Base-by-base conservation (phyloP, 257 asterid species). In the Prunella vulgaris region DNA sequence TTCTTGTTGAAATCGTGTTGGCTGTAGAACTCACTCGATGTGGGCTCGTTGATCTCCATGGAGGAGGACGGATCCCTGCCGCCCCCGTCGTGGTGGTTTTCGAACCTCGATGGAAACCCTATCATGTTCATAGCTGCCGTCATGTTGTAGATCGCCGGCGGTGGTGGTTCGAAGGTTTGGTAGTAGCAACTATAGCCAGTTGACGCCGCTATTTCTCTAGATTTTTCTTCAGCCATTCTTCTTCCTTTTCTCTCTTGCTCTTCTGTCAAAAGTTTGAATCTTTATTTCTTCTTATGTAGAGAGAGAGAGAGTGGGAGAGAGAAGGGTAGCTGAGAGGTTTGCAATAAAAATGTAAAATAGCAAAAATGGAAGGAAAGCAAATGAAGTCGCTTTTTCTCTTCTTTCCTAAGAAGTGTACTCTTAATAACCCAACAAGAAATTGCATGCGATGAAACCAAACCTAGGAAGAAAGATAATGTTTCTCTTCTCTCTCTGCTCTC, bases 131-230 rank as follows among this genome's bases (percentile, higher is more conserved):
- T 3, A 85, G 82, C 78, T 52, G 80, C 83, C 42, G 82, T 69
- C 62, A 82, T 57, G 81, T 79, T 82, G 78, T 84, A 93, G 81
- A 93, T 84, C 87, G 85, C 95, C 59, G 81, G 79, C 9, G 64
- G 5, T 0, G 64, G 5, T 0, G 76, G 68, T 10, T 72, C 78
- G 59, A 70, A 77, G 78, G 18, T 62, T 37, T 83, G 92, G 5
- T 79, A 62, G 60, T 59, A 81, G 79, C 83, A 81, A 49, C 0
- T 18, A 14, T 83, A 84, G n/a, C 84, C 90, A 8, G 77, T 60
- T 7, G 81, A 67, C 3, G 28, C 28, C 3, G 28, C 28, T 25
- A 25, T 25, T 68, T n/a, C n/a, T n/a, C n/a, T n/a, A n/a, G 46
- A 76, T 54, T 75, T 70, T 63, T 75, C 80, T 52, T 76, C 79